A percentile compares a stretch with the other conserved stretches of the same genome.
Evolutionary conservation across 139 green algal genomes (phyloP).

Genomic region (Chlorella vulgaris): DNA sequence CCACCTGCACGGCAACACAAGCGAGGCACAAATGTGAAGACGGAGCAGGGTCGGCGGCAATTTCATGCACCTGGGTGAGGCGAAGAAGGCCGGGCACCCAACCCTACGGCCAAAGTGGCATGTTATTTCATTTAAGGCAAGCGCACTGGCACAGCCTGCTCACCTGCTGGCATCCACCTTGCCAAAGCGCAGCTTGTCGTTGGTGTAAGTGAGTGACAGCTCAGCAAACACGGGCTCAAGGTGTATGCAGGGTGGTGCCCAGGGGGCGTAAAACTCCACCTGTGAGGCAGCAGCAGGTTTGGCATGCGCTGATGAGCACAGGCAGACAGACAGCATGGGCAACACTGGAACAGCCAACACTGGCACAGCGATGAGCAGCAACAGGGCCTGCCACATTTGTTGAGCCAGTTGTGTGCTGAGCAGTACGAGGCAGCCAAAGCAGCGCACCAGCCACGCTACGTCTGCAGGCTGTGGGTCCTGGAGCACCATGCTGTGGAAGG

Average conservation of each 20-base stretch:
- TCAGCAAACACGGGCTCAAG: conserved; percentile 58
- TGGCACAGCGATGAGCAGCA: background rate
- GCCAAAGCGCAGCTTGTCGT: conserved; percentile 45
- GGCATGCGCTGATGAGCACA: background rate
- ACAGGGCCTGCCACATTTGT: too few relatives aligned
- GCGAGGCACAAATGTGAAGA: background rate
- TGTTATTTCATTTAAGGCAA: too few relatives aligned
- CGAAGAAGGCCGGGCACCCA: too few relatives aligned
- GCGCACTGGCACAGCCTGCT: background rate
- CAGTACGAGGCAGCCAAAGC: too few relatives aligned
- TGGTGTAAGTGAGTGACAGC: conserved; percentile 50
- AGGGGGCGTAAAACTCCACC: conserved; percentile 57
- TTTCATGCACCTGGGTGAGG: background rate
- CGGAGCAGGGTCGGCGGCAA: background rate
- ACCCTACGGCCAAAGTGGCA: too few relatives aligned
- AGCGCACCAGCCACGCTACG: conserved; percentile 39
- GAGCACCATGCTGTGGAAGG: conserved; percentile 39
- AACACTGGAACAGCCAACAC: background rate
- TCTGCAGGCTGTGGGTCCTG: background rate
- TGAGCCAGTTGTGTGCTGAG: too few relatives aligned
- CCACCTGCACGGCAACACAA: conserved; percentile 39
- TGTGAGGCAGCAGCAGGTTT: background rate
- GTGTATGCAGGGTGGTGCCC: conserved; percentile 50
- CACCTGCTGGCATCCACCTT: conserved; percentile 48
- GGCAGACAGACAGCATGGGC: background rate